Evolutionary conservation across 352 stramenopile genomes (phyloP).

Genomic region (Vaucheria bursata): DNA sequence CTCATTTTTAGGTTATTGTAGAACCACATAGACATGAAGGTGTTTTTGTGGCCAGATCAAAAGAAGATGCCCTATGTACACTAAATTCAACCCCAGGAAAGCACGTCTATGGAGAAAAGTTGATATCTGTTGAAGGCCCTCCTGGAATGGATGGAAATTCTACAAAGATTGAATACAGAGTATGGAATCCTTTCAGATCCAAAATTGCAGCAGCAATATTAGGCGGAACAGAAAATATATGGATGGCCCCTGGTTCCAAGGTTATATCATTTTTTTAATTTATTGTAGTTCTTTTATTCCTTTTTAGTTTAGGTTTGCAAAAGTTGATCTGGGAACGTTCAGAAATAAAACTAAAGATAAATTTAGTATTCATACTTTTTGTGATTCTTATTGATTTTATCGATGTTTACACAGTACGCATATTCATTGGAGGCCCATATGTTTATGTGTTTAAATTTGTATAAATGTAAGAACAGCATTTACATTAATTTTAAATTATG

Average conservation of each 20-base stretch:
- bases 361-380: too few relatives aligned
- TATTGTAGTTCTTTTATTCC: too few relatives aligned
- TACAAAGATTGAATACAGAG: constrained; percentile 97
- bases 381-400: too few relatives aligned
- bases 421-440: too few relatives aligned
- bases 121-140: constrained; percentile 82
- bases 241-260: constrained; percentile 83
- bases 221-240: constrained; percentile 98
- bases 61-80: constrained; percentile 97
- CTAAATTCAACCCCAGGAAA: constrained; percentile 96
- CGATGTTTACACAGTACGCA: neutral
- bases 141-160: constrained; percentile 72
- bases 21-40: constrained; percentile 95
- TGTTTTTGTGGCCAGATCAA: constrained; percentile 93
- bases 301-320: too few relatives aligned
- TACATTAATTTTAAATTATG: neutral
- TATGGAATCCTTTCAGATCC: constrained; percentile 99
- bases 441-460: too few relatives aligned
- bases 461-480: too few relatives aligned
- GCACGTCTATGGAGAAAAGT: constrained; percentile 96
- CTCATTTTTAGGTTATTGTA: constrained; percentile 68
- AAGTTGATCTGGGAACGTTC: too few relatives aligned
- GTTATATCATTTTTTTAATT: constrained; percentile 10
- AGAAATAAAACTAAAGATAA: too few relatives aligned
- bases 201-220: constrained; percentile 98